Evolutionary conservation across 139 green algal species (phyloP), one percentile per base, ranked within the genome.

Genomic region (Diplosphaera chodatii): DNA sequence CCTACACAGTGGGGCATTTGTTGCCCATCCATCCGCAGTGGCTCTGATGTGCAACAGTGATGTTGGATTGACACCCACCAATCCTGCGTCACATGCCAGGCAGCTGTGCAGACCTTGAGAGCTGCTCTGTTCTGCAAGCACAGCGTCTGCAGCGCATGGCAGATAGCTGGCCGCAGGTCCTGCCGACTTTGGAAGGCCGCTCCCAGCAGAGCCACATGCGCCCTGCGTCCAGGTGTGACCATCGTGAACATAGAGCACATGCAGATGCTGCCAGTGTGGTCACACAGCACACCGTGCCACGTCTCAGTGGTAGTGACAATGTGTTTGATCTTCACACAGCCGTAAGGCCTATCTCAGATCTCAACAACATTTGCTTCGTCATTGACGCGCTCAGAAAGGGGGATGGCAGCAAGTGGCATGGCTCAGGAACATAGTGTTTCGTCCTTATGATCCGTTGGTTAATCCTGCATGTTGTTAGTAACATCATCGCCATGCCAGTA

Each of bases 281-380:
- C 4, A 64, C 55, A n/a, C n/a, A n/a, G n/a, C 21, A 28, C 10
- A 65, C 10, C 25, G 32, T 20, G 59, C 25, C 2, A 65, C n/a
- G 79, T 75, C 74, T 86, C 81, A 86, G 81, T 77, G 78, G 81
- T 86, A 86, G 81, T 86, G 81, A 86, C 81, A 86, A 86, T 67
- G 28, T 32, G 59, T 68, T 34, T 72, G 71, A 59, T 81, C 76
- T 62, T 37, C 71, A 77, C 40, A 40, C 40, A 56, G 67, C 75
- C 68, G 27, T 20, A 66, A 48, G 31, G 34, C 59, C 65, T 70
- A 40, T 56, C 74, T 84, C 64, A 66, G 78, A 69, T 86, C 78
- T 86, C 77, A 86, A 86, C 77, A 86, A 86, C 80, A 56, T 66
- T 70, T 37, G 41, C 29, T 68, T 83, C 70, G 27, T 79, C 55